Percentiles rank a stretch among this genome's conserved stretches.
phyloP scores from a whole-genome alignment of 352 stramenopile genomes.

The Labyrinthula sp. region DNA sequence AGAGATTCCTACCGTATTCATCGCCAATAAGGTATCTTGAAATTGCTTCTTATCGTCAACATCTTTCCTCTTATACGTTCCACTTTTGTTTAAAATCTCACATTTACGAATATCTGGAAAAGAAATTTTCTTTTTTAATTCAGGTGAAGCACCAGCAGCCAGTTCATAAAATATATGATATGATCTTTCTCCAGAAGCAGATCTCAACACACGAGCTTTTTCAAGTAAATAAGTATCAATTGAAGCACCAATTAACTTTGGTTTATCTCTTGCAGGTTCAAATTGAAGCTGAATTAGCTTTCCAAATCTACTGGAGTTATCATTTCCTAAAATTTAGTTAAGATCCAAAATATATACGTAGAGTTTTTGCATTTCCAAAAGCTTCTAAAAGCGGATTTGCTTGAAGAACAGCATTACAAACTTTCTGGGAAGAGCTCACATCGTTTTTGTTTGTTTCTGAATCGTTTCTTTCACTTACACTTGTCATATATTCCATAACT shows the following conservation, averaged over 20 bases:
- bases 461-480: constrained; percentile 37
- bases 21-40: constrained; percentile 33
- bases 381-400: constrained; percentile 92
- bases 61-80: constrained; percentile 56
- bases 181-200: constrained; percentile 58
- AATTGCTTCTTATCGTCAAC: constrained; percentile 65
- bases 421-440: constrained; percentile 12
- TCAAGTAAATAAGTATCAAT: constrained; percentile 74
- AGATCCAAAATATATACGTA: no score
- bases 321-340: no score
- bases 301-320: constrained; percentile 83
- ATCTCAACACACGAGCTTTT: constrained; percentile 56
- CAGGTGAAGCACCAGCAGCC: constrained; percentile 34
- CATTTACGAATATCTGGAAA: constrained; percentile 63
- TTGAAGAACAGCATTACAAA: constrained; percentile 57
- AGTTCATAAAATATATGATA: constrained; percentile 81
- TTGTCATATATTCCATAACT: constrained; percentile 77
- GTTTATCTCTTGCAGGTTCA: constrained; percentile 42
- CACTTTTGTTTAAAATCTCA: constrained; percentile 70
- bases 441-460: constrained; percentile 8
- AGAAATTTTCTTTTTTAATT: constrained; percentile 45
- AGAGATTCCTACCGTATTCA: constrained; percentile 55
- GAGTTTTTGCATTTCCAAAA: constrained; percentile 90
- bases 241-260: constrained; percentile 47
- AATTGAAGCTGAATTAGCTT: constrained; percentile 94